Percentiles rank a stretch among this genome's conserved stretches.
Conservation (phyloP, 2,329 filamentous ascomycete species). For the Fusarium sp. region DNA sequence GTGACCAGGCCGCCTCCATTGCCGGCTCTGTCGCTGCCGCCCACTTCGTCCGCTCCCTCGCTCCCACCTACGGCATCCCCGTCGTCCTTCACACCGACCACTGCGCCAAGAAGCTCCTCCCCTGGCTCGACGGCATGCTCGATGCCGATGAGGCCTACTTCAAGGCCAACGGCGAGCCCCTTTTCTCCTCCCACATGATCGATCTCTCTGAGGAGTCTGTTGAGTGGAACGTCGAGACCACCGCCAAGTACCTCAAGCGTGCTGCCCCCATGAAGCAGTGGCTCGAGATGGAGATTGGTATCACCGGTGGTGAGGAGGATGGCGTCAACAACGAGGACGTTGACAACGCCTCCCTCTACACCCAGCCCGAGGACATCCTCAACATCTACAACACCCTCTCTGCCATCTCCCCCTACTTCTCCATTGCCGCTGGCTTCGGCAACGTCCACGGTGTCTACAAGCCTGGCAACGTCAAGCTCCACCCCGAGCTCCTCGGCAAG, state of each 20-base stretch:
- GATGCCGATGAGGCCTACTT: constrained; percentile 95
- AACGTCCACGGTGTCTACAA: constrained; percentile 99
- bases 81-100: constrained; percentile 97
- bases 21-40: constrained; percentile 88
- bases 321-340: constrained; percentile 99
- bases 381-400: constrained; percentile 88
- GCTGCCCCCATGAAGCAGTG: constrained; percentile 98
- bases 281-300: constrained; percentile 92
- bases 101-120: constrained; percentile 99
- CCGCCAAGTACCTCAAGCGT: constrained; percentile 92
- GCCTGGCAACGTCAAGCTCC: constrained; percentile 95
- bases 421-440: constrained; percentile 96
- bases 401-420: constrained; percentile 94
- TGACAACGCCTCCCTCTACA: constrained; percentile 97
- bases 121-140: constrained; percentile 96
- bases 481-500: constrained; percentile 95
- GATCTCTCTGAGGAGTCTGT: constrained; percentile 94
- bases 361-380: constrained; percentile 96
- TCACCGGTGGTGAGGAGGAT: constrained; percentile 97
- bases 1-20: constrained; percentile 87
- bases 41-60: constrained; percentile 91
- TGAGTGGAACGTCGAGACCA: constrained; percentile 91
- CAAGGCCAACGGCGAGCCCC: constrained; percentile 90
- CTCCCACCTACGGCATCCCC: constrained; percentile 88
- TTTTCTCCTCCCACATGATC: constrained; percentile 99